Evolutionary conservation across 2,329 filamentous ascomycete species (phyloP).

Genomic region (Microdochium trichocladiopsis): DNA sequence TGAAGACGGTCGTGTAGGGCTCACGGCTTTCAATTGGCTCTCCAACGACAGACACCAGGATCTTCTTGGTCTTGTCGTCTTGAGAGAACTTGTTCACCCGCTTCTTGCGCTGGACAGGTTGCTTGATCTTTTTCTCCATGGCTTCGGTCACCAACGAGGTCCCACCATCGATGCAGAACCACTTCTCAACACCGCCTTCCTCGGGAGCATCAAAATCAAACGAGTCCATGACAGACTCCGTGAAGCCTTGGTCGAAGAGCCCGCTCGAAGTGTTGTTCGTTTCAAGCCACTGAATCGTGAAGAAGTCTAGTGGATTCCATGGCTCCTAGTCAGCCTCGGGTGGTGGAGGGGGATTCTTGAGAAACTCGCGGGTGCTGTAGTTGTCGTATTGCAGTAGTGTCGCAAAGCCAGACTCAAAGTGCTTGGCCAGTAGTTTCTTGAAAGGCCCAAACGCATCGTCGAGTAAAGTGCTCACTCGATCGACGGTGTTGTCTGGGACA

Average conservation of each 20-base stretch:
- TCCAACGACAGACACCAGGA: slow-evolving; percentile 6
- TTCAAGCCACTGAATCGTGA: slow-evolving; percentile 13
- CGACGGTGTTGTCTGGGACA: no score
- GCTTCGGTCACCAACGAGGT: slow-evolving; percentile 15
- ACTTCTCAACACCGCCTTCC: slow-evolving; percentile 5
- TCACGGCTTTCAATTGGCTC: slow-evolving; percentile 3
- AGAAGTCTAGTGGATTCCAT: neutral
- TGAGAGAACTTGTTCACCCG: slow-evolving; percentile 11
- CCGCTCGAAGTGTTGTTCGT: slow-evolving; percentile 9
- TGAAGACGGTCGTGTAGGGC: slow-evolving; percentile 8
- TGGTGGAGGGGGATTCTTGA: slow-evolving; percentile 3
- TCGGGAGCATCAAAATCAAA: slow-evolving; percentile 18
- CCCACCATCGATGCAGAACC: slow-evolving; percentile 24
- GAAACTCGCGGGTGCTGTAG: slow-evolving; percentile 13
- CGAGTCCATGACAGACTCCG: slow-evolving; percentile 24
- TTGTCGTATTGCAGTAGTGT: slow-evolving; percentile 1
- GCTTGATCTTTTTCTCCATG: slow-evolving; percentile 15
- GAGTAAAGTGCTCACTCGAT: no score
- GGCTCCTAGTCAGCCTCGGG: slow-evolving; percentile 5
- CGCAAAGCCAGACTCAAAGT: slow-evolving; percentile 1
- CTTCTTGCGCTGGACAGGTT: slow-evolving; percentile 5
- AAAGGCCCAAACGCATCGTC: no score
- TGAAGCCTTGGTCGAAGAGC: slow-evolving; percentile 26
- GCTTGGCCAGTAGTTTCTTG: neutral
- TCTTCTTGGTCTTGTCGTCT: slow-evolving; percentile 4